phyloP scores from a whole-genome alignment of 371 early-diverging fungal genomes.

The Mucor lusitanicus region DNA sequence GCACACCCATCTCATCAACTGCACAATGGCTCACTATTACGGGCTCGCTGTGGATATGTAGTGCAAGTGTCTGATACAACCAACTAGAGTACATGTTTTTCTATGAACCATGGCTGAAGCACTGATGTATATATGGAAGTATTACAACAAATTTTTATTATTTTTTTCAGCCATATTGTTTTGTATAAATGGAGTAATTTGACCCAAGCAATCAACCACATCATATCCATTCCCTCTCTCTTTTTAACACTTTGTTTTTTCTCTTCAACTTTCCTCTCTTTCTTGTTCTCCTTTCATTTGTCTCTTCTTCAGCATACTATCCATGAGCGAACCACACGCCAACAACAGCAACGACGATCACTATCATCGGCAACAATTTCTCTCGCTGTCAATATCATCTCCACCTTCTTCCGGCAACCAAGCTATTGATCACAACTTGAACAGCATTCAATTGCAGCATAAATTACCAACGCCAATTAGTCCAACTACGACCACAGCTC shows the following conservation, averaged over 20 bases:
- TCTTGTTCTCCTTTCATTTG: neutral
- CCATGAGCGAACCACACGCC: neutral
- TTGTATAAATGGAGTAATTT: neutral
- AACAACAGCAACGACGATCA: neutral
- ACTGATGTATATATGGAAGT: neutral
- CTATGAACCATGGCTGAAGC: neutral
- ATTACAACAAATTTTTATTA: neutral
- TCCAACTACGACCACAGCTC: constrained; percentile 1
- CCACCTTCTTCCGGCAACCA: neutral
- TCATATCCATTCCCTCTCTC: neutral
- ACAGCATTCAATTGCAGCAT: neutral
- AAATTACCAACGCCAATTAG: constrained; percentile 16
- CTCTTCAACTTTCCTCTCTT: neutral
- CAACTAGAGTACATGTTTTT: too few relatives aligned
- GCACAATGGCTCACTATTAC: too few relatives aligned
- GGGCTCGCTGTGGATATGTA: too few relatives aligned
- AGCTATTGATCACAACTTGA: neutral
- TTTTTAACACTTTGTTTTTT: neutral
- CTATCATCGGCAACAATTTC: neutral
- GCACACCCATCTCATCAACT: too few relatives aligned
- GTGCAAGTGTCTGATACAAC: too few relatives aligned
- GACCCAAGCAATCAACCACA: neutral
- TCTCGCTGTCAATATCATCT: neutral
- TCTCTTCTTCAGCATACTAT: neutral
- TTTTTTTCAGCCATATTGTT: neutral